These are phyloP conservation scores for Lactarius pseudohatsudake DNA, from an alignment of 768 basidiomycete genomes.

Conservation along the genomic window DNA sequence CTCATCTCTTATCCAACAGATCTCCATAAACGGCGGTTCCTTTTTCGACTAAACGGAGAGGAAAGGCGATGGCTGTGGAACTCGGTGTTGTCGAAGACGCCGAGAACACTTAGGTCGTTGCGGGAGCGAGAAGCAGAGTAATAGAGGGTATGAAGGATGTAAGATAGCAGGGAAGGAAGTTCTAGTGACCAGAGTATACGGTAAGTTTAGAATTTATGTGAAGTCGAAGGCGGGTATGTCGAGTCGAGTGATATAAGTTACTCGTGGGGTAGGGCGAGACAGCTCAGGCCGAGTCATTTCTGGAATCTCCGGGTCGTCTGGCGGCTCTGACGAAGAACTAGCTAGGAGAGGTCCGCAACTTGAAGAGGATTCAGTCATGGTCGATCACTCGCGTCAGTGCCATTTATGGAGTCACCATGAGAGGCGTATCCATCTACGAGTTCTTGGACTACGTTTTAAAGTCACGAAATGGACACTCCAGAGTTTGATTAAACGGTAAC, in stretches of 20 bases:
- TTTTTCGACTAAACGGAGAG: constrained; percentile 8
- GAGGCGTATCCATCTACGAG: too few relatives aligned
- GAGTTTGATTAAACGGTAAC: too few relatives aligned
- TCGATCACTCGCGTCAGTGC: background rate
- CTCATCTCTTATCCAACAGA: background rate
- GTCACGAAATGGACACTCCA: background rate
- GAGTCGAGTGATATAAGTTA: too few relatives aligned
- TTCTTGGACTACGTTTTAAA: background rate
- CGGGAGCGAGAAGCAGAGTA: too few relatives aligned
- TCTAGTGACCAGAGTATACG: too few relatives aligned
- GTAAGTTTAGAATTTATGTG: too few relatives aligned
- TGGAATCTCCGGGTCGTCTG: background rate
- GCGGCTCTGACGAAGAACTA: background rate
- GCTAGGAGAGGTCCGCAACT: background rate
- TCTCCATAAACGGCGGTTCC: constrained; percentile 18
- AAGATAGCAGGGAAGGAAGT: too few relatives aligned
- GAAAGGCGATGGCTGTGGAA: background rate
- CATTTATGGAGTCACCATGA: background rate
- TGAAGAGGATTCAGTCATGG: background rate
- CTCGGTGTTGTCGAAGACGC: too few relatives aligned
- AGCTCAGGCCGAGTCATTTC: background rate
- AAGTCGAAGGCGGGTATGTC: too few relatives aligned
- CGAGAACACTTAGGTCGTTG: too few relatives aligned
- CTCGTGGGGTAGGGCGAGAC: background rate
- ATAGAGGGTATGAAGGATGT: too few relatives aligned